Evolutionary conservation across 768 basidiomycete genomes (phyloP).

Genomic region (Russula sp.): DNA sequence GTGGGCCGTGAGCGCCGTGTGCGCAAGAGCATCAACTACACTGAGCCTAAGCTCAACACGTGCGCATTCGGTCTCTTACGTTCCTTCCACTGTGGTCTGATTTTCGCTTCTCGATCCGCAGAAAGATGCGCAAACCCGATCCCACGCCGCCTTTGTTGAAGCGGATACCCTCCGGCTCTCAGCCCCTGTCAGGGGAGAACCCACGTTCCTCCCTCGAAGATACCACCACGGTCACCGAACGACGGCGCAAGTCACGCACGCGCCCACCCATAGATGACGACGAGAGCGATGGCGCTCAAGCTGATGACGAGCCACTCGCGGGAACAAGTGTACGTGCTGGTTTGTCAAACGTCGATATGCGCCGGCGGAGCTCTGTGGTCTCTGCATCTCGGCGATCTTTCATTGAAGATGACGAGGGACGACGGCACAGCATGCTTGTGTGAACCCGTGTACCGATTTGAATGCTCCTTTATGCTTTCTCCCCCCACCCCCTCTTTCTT

Average conservation of each 20-base stretch:
- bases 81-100: not conserved
- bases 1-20: slow-evolving; percentile 51
- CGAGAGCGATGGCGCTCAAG: slow-evolving; percentile 68
- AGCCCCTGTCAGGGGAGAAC: slow-evolving; percentile 23
- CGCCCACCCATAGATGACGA: slow-evolving; percentile 49
- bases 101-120: slow-evolving; percentile 34
- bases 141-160: slow-evolving; percentile 37
- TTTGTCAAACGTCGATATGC: slow-evolving; percentile 58
- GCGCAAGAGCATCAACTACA: slow-evolving; percentile 81
- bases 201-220: slow-evolving; percentile 33
- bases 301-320: slow-evolving; percentile 55
- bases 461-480: slow-evolving; percentile 15
- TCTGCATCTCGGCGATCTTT: slow-evolving; percentile 35
- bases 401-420: slow-evolving; percentile 49
- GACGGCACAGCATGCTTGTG: slow-evolving; percentile 67
- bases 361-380: slow-evolving; percentile 45
- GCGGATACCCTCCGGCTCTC: slow-evolving; percentile 19
- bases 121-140: slow-evolving; percentile 90
- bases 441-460: slow-evolving; percentile 32
- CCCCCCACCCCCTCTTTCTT: not conserved
- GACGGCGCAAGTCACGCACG: slow-evolving; percentile 54
- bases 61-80: slow-evolving; percentile 39
- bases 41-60: slow-evolving; percentile 89
- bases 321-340: slow-evolving; percentile 31
- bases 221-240: slow-evolving; percentile 35